Evolutionary conservation across 1,284 basidiomycete genomes (phyloP).

Genomic region (Austroboletus niveus): DNA sequence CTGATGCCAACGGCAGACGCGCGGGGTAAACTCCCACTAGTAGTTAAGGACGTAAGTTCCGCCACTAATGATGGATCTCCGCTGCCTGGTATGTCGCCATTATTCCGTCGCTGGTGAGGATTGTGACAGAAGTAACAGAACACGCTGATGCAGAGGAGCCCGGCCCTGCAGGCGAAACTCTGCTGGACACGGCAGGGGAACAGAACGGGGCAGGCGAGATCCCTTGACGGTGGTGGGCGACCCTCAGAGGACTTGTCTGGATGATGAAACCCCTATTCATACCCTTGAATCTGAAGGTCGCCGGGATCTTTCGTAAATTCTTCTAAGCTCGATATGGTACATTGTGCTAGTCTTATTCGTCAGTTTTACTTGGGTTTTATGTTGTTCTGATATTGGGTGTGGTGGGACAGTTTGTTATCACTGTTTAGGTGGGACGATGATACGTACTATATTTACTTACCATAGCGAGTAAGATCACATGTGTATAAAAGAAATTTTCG

Average conservation of each 20-base stretch:
- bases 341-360: conserved; percentile 16
- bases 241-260: conserved; percentile 49
- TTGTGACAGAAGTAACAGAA: conserved; percentile 13
- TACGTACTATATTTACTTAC: conserved; percentile 13
- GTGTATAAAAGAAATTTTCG: neutral
- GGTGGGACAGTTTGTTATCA: conserved; percentile 10
- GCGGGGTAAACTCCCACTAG: conserved; percentile 4
- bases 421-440: conserved; percentile 21
- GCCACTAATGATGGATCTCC: conserved; percentile 1
- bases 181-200: conserved; percentile 11
- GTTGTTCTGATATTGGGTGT: conserved; percentile 19
- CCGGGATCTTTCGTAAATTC: conserved; percentile 48
- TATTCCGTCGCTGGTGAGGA: conserved; percentile 5
- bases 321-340: conserved; percentile 31
- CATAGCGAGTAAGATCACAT: neutral
- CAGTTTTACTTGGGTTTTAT: conserved; percentile 25
- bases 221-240: conserved; percentile 58
- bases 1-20: conserved; percentile 19
- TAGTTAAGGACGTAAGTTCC: conserved; percentile 1
- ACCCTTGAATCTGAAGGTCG: conserved; percentile 57
- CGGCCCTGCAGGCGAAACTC: conserved; percentile 7
- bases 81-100: conserved; percentile 15
- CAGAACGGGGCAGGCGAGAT: conserved; percentile 14
- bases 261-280: conserved; percentile 43
- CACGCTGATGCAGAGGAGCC: neutral